Conservation (phyloP, 768 basidiomycete species). For the Kwoniella dendrophila region DNA sequence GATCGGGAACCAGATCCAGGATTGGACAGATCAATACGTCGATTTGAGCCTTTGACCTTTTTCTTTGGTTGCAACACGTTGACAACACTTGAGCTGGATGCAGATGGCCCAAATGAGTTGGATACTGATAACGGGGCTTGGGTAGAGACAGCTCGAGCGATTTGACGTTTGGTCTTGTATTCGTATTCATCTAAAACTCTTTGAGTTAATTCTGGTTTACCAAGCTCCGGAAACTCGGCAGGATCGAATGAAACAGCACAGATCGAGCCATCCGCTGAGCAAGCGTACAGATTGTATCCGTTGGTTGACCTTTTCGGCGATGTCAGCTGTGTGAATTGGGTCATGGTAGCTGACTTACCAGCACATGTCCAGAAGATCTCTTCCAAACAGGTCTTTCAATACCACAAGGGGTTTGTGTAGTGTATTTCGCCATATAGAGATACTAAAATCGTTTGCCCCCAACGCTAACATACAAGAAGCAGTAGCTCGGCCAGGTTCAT, state of each 20-base stretch:
- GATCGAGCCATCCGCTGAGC: conserved; percentile 93
- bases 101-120: conserved; percentile 28
- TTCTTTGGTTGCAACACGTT: conserved; percentile 48
- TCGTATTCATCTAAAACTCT: conserved; percentile 39
- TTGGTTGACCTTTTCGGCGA: conserved; percentile 74
- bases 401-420: conserved; percentile 87
- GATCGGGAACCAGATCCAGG: conserved; percentile 4
- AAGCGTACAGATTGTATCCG: conserved; percentile 87
- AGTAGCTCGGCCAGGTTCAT: conserved; percentile 59
- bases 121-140: conserved; percentile 9
- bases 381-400: conserved; percentile 87
- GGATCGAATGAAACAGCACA: conserved; percentile 79
- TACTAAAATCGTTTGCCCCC: conserved; percentile 87
- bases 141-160: conserved; percentile 14
- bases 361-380: conserved; percentile 91
- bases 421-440: conserved; percentile 96
- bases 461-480: conserved; percentile 64
- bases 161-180: conserved; percentile 29
- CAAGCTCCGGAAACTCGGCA: conserved; percentile 52
- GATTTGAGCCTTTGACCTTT: conserved; percentile 23
- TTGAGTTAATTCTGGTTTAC: conserved; percentile 59
- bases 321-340: neutral
- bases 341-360: conserved; percentile 65
- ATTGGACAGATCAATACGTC: conserved; percentile 28
- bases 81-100: conserved; percentile 24